phyloP scores from a whole-genome alignment of 495 filamentous ascomycete species.

The Xylaria palmicola region DNA sequence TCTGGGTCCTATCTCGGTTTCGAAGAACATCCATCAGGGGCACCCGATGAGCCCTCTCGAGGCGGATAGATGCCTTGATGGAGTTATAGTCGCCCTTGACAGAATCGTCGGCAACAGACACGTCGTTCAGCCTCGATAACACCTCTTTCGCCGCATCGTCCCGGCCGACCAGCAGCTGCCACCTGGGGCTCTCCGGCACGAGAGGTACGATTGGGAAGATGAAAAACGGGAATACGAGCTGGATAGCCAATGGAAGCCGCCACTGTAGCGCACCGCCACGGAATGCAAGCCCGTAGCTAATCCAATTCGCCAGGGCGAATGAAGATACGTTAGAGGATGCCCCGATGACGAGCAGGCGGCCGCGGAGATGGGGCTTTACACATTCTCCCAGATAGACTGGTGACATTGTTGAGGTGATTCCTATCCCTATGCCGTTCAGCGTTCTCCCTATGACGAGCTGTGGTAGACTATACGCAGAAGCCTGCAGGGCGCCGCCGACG shows the following conservation, averaged over 20 bases:
- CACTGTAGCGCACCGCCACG: slow-evolving; percentile 40
- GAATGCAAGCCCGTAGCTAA: slow-evolving; percentile 40
- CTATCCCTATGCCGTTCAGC: slow-evolving; percentile 65
- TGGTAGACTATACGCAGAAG: slow-evolving; percentile 33
- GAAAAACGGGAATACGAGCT: slow-evolving; percentile 44
- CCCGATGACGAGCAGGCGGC: slow-evolving; percentile 35
- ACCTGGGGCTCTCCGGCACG: slow-evolving; percentile 39
- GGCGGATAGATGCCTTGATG: slow-evolving; percentile 28
- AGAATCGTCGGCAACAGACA: slow-evolving; percentile 5
- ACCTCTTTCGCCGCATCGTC: slow-evolving; percentile 34
- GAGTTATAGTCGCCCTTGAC: slow-evolving; percentile 29
- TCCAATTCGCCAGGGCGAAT: slow-evolving; percentile 38
- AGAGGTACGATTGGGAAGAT: slow-evolving; percentile 36
- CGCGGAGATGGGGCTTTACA: slow-evolving; percentile 50
- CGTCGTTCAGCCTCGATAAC: slow-evolving; percentile 31
- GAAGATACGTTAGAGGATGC: slow-evolving; percentile 23
- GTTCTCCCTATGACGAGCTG: slow-evolving; percentile 64
- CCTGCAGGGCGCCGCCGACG: slow-evolving; percentile 50
- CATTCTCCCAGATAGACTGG: slow-evolving; percentile 60
- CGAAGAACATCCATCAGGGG: slow-evolving; percentile 27
- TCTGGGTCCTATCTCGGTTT: slow-evolving; percentile 35
- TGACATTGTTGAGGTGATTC: slow-evolving; percentile 58
- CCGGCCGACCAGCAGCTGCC: slow-evolving; percentile 25
- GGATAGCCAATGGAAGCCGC: slow-evolving; percentile 52
- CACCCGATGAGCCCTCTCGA: slow-evolving; percentile 29